Base-by-base conservation (phyloP, 1,284 basidiomycete genomes). In the Nidula niveotomentosa region DNA sequence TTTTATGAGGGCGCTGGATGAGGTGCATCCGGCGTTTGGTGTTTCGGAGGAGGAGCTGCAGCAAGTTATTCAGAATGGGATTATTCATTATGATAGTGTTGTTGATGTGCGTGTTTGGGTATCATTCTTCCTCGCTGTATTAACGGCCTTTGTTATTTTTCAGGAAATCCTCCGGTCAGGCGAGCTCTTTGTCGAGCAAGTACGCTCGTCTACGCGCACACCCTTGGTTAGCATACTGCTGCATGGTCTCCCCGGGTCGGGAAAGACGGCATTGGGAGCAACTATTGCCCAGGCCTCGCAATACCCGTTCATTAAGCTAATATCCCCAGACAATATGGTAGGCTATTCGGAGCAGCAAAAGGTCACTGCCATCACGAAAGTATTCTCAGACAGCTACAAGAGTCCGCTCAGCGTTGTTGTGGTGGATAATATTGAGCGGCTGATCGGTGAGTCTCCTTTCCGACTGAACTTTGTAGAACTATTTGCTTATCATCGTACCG, bases 271-370 rank as follows among this genome's bases (percentile, higher is more conserved):
- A 0, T 77, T 99, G 48, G 96, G 93, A 4, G 97, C 95, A 3
- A 94, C 93, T 7, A 97, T 99, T 55, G 97, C 96, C 7, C 90
- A 94, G 74, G 84, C 85, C 8, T 98, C 96, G 10, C 82, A 90
- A 58, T 99, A 91, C 74, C 97, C 97, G 0, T 99, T 99, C 79
- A 98, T 99, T 80, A 98, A 99, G 75, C 84, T 99, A 50, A 87
- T 99, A 60, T 93, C 95, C 12, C 94, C 97, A 0, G 97, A 99
- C 66, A 90, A 84, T 64, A 98, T 99, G 96, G 93, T 99, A 55
- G 97, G 97, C 7, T 96, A 87, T 74, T 86, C 86, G 23, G 97
- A 99, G 68, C 71, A 80, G 10, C 93, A 95, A 69, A 99, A 99
- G 77, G 91, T 99, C 53, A 80, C 88, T 1, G 86, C 95, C 7